Percentiles rank a stretch among this genome's conserved stretches.
Conservation (phyloP, 352 stramenopile species). For the Phytopythium cucurbitacearum region DNA sequence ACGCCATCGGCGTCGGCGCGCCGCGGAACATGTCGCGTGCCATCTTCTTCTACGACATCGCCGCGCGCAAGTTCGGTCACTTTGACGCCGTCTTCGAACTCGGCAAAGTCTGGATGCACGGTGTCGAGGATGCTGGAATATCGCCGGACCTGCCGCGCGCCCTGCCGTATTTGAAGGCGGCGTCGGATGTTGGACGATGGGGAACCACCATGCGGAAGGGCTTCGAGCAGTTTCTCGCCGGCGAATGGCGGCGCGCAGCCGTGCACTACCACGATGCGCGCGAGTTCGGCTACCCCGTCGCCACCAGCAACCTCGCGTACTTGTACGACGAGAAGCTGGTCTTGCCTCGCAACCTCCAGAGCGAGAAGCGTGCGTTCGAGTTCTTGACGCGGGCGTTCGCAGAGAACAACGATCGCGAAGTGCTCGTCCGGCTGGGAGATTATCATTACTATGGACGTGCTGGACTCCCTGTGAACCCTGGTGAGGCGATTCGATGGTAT, state of each 20-base stretch:
- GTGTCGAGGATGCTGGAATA: conserved; percentile 17
- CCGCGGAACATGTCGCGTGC: conserved; percentile 42
- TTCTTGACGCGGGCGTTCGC: conserved; percentile 33
- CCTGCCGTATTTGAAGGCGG: conserved; percentile 50
- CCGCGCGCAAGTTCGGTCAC: conserved; percentile 73
- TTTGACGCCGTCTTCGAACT: conserved; percentile 83
- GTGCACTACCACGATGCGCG: conserved; percentile 62
- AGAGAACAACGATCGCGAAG: conserved; percentile 50
- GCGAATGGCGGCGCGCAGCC: conserved; percentile 37
- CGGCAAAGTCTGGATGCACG: conserved; percentile 48
- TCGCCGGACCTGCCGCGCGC: conserved; percentile 11
- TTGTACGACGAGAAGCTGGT: conserved; percentile 64
- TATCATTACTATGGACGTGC: conserved; percentile 70
- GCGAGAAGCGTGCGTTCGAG: conserved; percentile 27
- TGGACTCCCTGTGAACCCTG: conserved; percentile 23
- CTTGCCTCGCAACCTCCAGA: conserved; percentile 8
- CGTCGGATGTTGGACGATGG: conserved; percentile 64
- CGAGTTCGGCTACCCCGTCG: conserved; percentile 51
- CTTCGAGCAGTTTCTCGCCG: conserved; percentile 55
- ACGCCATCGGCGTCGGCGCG: conserved; percentile 61
- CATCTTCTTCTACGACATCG: conserved; percentile 55
- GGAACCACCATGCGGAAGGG: conserved; percentile 40
- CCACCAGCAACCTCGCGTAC: conserved; percentile 72
- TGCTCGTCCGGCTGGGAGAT: conserved; percentile 67
- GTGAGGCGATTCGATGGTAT: conserved; percentile 58